Base-by-base conservation (phyloP, 2,329 filamentous ascomycete species). In the Aspergillus floridensis region DNA sequence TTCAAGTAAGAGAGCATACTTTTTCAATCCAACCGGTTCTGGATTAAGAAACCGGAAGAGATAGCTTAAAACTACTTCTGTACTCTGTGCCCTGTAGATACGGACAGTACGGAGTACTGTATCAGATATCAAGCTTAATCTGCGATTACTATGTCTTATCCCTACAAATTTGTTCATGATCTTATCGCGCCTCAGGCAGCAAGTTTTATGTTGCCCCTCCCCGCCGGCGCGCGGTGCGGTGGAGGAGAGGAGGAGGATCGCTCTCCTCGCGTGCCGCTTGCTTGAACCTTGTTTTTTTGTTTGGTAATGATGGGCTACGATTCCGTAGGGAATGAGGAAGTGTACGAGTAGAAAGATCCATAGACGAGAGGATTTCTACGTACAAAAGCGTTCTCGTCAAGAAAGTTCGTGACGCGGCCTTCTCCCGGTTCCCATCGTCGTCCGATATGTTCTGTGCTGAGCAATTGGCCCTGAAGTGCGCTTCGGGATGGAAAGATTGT, bases 111-210 rank as follows among this genome's bases (percentile, higher is more conserved):
- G 0, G 14, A 35, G 3, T 12, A 35, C 32, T 4, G 14, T 35
- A 35, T 35, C 32, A 35, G 14, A 12, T 16, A 35, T 35, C 32
- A 35, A 35, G 32, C 12, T 16, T 35, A 24, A 49, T 10, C 47
- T 22, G 4, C 14, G 47, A n/a, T 4, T 48, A 22, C 29, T 51
- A 12, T 26, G 10, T 16, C 21, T 19, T 54, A 31, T 44, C 52
- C 52, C 52, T 54, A 41, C 52, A 54, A 35, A 24, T 24, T 22
- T 29, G 22, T 19, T 47, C 24, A 46, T 47, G 47, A 53, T 54
- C 52, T 54, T 38, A 47, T 54, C 52, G 29, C 52, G 52, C 52
- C 52, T 54, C 52, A 54, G 52, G 52, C 52, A 54, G 52, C 52
- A 21, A 54, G n/a, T 12, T 53, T 31, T 47, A 53, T 46, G 32